These are phyloP conservation scores for Penicillium paneum DNA, from an alignment of 2,329 filamentous ascomycete genomes.

Conservation along the genomic window DNA sequence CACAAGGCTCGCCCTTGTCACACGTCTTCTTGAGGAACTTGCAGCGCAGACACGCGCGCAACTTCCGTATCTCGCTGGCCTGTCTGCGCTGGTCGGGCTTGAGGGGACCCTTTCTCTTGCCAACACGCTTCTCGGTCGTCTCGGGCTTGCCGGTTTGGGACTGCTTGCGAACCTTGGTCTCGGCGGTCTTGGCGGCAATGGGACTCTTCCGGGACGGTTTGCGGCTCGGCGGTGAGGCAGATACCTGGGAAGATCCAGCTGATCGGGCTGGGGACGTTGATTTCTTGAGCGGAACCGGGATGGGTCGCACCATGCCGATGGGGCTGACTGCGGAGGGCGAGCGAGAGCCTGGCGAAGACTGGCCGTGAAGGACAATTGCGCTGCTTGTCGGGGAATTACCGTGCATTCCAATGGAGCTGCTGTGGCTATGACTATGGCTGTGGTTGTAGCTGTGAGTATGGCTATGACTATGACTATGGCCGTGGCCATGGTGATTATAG, in stretches of 20 bases:
- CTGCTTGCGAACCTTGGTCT: conserved; percentile 75
- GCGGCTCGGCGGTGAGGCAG: conserved; percentile 64
- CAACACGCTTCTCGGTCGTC: conserved; percentile 85
- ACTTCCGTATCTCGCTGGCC: conserved; percentile 92
- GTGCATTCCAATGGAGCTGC: conserved; percentile 22
- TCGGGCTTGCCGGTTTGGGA: conserved; percentile 76
- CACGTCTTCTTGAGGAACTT: conserved; percentile 99
- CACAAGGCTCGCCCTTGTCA: conserved; percentile 94
- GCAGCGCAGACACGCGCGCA: conserved; percentile 89
- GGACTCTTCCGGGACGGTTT: conserved; percentile 70
- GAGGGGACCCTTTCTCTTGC: conserved; percentile 82
- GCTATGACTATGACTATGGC: conserved; percentile 1
- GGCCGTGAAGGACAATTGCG: conserved; percentile 39
- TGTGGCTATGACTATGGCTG: conserved; percentile 5
- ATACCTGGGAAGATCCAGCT: conserved; percentile 57
- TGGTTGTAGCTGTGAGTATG: conserved; percentile 23
- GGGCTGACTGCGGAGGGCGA: conserved; percentile 60
- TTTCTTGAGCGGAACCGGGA: conserved; percentile 51
- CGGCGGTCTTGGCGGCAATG: conserved; percentile 73
- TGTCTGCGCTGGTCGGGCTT: conserved; percentile 93
- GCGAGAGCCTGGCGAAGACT: conserved; percentile 43
- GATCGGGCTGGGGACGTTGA: conserved; percentile 56
- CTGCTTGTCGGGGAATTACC: conserved; percentile 21
- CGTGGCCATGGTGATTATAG: conserved; percentile 25
- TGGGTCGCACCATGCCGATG: conserved; percentile 63